Conservation (phyloP, 2,329 filamentous ascomycete genomes). For the Exophiala sp. region DNA sequence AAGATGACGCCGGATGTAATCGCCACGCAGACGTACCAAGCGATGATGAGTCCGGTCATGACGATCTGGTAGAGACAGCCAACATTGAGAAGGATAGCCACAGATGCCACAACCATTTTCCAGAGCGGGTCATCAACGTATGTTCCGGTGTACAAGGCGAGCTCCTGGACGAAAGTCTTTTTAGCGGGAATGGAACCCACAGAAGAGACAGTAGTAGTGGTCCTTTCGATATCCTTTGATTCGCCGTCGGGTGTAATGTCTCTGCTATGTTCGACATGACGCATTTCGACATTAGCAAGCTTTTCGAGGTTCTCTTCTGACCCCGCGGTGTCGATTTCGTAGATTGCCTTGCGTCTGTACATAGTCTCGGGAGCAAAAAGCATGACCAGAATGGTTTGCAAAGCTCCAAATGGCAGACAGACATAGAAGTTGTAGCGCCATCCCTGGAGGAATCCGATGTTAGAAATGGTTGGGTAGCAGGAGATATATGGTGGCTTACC, state of each 20-base stretch:
- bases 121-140: constrained; percentile 17
- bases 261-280: constrained; percentile 6
- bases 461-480: not conserved
- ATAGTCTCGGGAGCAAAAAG: constrained; percentile 17
- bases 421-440: constrained; percentile 21
- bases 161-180: constrained; percentile 17
- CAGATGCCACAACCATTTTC: constrained; percentile 31
- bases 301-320: constrained; percentile 22
- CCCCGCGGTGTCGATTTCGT: constrained; percentile 19
- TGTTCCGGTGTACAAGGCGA: constrained; percentile 18
- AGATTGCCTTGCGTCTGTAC: constrained; percentile 20
- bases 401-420: constrained; percentile 13
- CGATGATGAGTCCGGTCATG: constrained; percentile 28
- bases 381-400: constrained; percentile 14
- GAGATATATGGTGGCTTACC: not conserved
- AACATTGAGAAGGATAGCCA: constrained; percentile 33
- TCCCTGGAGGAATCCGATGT: not conserved
- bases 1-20: constrained; percentile 31
- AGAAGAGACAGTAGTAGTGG: constrained; percentile 7
- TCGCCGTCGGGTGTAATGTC: not conserved
- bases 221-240: constrained; percentile 12
- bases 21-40: constrained; percentile 31
- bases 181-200: constrained; percentile 10
- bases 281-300: constrained; percentile 15
- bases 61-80: constrained; percentile 31